Evolutionary conservation across 768 basidiomycete species (phyloP).

Genomic region (Termitomyces sp.): DNA sequence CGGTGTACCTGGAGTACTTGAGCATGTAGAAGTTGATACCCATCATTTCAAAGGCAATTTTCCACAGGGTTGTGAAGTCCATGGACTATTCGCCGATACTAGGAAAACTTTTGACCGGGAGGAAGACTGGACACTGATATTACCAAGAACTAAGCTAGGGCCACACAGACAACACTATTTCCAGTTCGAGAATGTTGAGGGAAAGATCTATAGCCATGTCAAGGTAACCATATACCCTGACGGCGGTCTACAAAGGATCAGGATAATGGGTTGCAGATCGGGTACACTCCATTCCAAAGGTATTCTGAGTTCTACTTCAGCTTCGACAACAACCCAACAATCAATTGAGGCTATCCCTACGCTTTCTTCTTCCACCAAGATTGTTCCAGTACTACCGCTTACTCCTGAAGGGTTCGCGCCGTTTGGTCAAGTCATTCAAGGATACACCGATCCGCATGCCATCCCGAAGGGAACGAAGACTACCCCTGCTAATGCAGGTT

Average conservation of each 20-base stretch:
- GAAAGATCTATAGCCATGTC: conserved; percentile 69
- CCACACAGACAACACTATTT: conserved; percentile 90
- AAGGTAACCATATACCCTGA: conserved; percentile 90
- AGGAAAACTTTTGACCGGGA: conserved; percentile 31
- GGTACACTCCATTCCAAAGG: not conserved
- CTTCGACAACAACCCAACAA: conserved; percentile 3
- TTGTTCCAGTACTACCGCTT: conserved; percentile 58
- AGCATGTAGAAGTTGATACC: conserved; percentile 85
- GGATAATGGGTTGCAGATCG: conserved; percentile 62
- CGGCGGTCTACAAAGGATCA: conserved; percentile 92
- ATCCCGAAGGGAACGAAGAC: conserved; percentile 66
- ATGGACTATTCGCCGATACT: conserved; percentile 41
- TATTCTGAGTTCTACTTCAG: not conserved
- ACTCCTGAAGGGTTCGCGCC: conserved; percentile 83
- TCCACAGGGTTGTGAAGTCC: conserved; percentile 81
- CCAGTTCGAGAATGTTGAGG: conserved; percentile 64
- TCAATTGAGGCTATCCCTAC: not conserved
- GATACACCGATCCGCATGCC: conserved; percentile 61
- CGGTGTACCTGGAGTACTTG: conserved; percentile 68
- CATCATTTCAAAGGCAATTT: conserved; percentile 96
- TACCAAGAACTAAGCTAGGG: conserved; percentile 76
- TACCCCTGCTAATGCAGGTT: conserved; percentile 83
- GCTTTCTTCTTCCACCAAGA: conserved; percentile 7
- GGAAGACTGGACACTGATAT: conserved; percentile 65
- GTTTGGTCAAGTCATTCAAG: conserved; percentile 91